These are phyloP conservation scores for Rostrohypoxylon terebratum DNA, from an alignment of 495 filamentous ascomycete species.

Conservation along the genomic window DNA sequence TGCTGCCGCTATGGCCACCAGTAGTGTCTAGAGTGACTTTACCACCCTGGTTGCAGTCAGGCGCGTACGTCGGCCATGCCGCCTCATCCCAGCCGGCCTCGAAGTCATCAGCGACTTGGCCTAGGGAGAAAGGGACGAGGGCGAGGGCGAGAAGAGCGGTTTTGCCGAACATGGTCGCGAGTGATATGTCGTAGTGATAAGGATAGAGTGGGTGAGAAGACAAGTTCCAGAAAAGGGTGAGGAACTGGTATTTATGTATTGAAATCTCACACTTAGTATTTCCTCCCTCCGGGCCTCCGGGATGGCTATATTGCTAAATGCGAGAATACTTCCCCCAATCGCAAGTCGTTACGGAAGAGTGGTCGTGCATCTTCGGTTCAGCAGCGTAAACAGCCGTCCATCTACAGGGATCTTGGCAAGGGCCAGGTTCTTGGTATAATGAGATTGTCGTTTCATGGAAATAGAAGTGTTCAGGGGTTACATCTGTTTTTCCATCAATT, in stretches of 20 bases:
- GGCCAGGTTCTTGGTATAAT: not conserved
- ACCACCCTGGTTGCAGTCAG: conserved; percentile 68
- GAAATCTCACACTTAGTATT: conserved; percentile 29
- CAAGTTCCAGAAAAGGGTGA: conserved; percentile 29
- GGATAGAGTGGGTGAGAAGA: conserved; percentile 24
- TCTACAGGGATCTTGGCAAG: conserved; percentile 9
- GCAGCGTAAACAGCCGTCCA: conserved; percentile 2
- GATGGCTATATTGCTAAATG: conserved; percentile 15
- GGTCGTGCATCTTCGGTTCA: conserved; percentile 4
- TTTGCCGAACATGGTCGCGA: conserved; percentile 58
- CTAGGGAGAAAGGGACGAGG: conserved; percentile 59
- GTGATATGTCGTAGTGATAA: conserved; percentile 25
- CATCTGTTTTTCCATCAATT: not conserved
- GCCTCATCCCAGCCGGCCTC: conserved; percentile 65
- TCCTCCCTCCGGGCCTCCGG: conserved; percentile 44
- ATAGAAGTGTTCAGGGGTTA: not conserved
- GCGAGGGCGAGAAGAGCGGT: conserved; percentile 60
- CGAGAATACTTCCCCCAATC: not conserved
- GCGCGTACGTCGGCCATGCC: conserved; percentile 66
- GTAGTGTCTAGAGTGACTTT: conserved; percentile 63
- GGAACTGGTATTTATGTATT: conserved; percentile 47
- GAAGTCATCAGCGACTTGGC: conserved; percentile 65
- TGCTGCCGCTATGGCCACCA: conserved; percentile 65
- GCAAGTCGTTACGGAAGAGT: not conserved
- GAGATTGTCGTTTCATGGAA: not conserved